phyloP scores from a whole-genome alignment of 140 eudicot species.

The Erigeron philadelphicus region DNA sequence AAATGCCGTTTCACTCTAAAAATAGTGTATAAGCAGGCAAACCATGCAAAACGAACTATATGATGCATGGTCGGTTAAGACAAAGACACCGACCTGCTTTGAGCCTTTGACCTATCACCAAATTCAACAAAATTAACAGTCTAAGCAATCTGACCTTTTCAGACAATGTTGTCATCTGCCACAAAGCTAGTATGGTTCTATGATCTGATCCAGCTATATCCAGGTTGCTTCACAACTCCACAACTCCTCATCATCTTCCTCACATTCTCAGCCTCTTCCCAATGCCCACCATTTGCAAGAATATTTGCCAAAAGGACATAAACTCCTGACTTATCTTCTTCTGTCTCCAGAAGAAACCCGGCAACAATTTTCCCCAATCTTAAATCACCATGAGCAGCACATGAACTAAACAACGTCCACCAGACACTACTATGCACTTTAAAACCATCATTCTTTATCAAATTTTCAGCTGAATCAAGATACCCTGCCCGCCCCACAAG shows the following conservation, averaged over 20 bases:
- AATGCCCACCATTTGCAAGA: slow-evolving; percentile 57
- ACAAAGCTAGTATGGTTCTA: slow-evolving; percentile 19
- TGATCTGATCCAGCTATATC: slow-evolving; percentile 66
- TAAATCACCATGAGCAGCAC: slow-evolving; percentile 63
- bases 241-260: slow-evolving; percentile 57
- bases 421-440: slow-evolving; percentile 49
- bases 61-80: background rate
- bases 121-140: background rate
- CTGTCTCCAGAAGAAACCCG: slow-evolving; percentile 46
- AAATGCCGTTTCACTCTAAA: too few relatives aligned
- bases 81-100: too few relatives aligned
- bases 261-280: slow-evolving; percentile 76
- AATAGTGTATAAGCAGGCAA: background rate
- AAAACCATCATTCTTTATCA: slow-evolving; percentile 31
- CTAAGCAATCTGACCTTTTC: background rate
- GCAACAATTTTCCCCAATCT: slow-evolving; percentile 62
- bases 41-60: background rate
- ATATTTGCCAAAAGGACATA: slow-evolving; percentile 71
- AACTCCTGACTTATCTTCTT: slow-evolving; percentile 49
- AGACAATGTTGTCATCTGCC: background rate
- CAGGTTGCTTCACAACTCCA: slow-evolving; percentile 69
- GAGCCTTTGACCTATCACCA: too few relatives aligned
- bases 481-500: slow-evolving; percentile 63
- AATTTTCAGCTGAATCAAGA: slow-evolving; percentile 56
- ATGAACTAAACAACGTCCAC: slow-evolving; percentile 73